Percentiles rank a stretch among this genome's conserved stretches.
Evolutionary conservation across 2,329 filamentous ascomycete genomes (phyloP).

Genomic region (Aspergillus transmontanensis): DNA sequence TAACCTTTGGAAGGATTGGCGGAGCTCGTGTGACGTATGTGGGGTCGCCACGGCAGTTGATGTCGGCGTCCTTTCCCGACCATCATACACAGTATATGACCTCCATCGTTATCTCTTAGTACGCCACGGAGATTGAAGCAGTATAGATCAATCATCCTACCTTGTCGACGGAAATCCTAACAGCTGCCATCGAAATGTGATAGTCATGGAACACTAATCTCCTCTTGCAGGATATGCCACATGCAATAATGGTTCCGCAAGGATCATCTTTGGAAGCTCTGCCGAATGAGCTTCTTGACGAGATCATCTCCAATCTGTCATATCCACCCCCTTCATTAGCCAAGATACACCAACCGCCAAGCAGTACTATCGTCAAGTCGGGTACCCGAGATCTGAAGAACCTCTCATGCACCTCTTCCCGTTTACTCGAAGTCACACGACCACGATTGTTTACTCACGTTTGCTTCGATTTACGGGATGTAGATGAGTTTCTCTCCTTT

Average conservation of each 20-base stretch:
- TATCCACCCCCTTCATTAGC: conserved; percentile 51
- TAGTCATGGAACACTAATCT: conserved; percentile 3
- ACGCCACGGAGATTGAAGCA: not conserved
- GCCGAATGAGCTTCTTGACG: conserved; percentile 63
- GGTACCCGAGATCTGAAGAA: conserved; percentile 54
- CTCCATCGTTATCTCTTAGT: not conserved
- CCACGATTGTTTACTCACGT: conserved; percentile 62
- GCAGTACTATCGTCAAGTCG: conserved; percentile 44
- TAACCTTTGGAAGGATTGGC: not conserved
- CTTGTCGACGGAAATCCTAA: not conserved
- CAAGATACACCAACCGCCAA: conserved; percentile 55
- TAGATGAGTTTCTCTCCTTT: conserved; percentile 43
- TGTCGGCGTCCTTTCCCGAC: conserved; percentile 1
- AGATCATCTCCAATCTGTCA: conserved; percentile 61
- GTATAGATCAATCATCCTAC: not conserved
- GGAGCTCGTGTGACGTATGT: conserved; percentile 1
- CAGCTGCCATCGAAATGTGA: conserved; percentile 17
- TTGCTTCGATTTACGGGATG: conserved; percentile 41
- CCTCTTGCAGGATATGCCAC: conserved; percentile 8
- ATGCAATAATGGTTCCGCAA: conserved; percentile 18
- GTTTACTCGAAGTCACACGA: conserved; percentile 56
- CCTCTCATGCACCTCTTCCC: conserved; percentile 55
- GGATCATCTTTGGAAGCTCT: conserved; percentile 43
- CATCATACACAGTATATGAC: not conserved
- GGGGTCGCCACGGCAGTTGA: conserved; percentile 25